phyloP scores from a whole-genome alignment of 2,329 filamentous ascomycete species.

The Fusarium cyanostomum region DNA sequence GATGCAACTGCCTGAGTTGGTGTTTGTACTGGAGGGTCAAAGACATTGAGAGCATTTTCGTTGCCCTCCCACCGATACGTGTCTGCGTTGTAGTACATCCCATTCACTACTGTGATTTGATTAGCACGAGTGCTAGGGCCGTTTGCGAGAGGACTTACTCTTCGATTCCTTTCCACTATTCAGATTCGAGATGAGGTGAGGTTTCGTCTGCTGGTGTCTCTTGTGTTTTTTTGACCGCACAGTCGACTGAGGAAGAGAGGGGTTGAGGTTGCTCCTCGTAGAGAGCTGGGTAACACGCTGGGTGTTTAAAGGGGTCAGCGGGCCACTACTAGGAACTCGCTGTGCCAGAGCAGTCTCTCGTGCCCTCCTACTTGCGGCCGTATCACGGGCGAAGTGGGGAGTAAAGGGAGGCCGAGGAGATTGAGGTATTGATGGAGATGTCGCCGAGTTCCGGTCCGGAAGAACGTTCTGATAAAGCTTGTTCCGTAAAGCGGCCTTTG shows the following conservation, averaged over 20 bases:
- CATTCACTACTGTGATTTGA: conserved; percentile 75
- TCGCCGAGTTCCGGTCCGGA: conserved; percentile 62
- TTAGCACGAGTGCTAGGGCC: conserved; percentile 42
- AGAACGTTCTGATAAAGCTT: conserved; percentile 65
- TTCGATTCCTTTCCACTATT: conserved; percentile 78
- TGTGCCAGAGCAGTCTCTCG: conserved; percentile 70
- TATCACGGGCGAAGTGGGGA: conserved; percentile 72
- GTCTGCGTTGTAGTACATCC: conserved; percentile 93
- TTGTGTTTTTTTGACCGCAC: conserved; percentile 66
- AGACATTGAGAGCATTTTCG: conserved; percentile 82
- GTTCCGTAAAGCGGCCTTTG: conserved; percentile 69
- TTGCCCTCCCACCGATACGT: conserved; percentile 96
- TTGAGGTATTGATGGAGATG: conserved; percentile 62
- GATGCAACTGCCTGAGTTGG: conserved; percentile 57
- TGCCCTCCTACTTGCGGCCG: conserved; percentile 71
- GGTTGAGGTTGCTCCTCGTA: conserved; percentile 58
- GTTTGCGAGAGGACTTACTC: conserved; percentile 63
- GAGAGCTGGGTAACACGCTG: conserved; percentile 65
- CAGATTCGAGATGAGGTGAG: conserved; percentile 89
- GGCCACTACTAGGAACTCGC: conserved; percentile 63
- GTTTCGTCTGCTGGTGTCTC: conserved; percentile 74
- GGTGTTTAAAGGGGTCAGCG: conserved; percentile 64
- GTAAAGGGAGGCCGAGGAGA: conserved; percentile 65
- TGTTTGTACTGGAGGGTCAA: conserved; percentile 71
- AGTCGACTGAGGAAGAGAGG: conserved; percentile 51